Evolutionary conservation across 2,329 filamentous ascomycete species (phyloP).

Genomic region (Phaeomoniella chlamydospora): DNA sequence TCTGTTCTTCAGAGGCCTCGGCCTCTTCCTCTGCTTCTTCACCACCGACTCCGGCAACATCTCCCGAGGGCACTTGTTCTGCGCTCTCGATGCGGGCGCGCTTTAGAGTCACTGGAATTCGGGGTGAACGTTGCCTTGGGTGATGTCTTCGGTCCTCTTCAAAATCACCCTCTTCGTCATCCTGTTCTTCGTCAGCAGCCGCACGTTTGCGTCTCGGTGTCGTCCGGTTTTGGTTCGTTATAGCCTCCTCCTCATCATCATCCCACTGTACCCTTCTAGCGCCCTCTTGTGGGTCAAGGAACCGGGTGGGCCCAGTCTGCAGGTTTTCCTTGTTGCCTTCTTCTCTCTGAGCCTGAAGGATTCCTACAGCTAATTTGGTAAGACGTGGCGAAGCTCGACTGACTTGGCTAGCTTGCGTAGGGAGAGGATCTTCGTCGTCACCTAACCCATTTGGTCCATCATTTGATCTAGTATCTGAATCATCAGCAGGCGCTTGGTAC

Average conservation of each 20-base stretch:
- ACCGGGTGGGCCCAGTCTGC: not conserved
- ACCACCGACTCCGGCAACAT: not conserved
- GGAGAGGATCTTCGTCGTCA: no score
- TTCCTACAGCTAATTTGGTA: not conserved
- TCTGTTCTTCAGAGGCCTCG: no score
- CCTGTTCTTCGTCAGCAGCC: not conserved
- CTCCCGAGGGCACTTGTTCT: not conserved
- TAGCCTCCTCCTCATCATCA: not conserved
- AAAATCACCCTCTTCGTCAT: not conserved
- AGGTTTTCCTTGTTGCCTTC: not conserved
- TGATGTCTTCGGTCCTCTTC: not conserved
- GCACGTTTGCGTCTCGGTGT: not conserved
- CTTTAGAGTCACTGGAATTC: not conserved
- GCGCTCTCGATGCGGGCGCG: not conserved
- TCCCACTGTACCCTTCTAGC: not conserved
- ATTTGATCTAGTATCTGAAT: no score
- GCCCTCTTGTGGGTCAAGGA: not conserved
- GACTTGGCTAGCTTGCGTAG: not conserved
- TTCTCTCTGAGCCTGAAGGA: not conserved
- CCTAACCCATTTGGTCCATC: no score
- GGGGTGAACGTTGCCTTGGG: not conserved
- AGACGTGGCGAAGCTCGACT: not conserved
- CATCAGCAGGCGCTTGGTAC: not conserved
- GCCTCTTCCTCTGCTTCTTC: not conserved
- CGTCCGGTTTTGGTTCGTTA: not conserved